Evolutionary conservation across 176 grass and related monocot species (phyloP), one percentile per base, ranked within the genome.

Genomic region (Triticum dicoccoides): DNA sequence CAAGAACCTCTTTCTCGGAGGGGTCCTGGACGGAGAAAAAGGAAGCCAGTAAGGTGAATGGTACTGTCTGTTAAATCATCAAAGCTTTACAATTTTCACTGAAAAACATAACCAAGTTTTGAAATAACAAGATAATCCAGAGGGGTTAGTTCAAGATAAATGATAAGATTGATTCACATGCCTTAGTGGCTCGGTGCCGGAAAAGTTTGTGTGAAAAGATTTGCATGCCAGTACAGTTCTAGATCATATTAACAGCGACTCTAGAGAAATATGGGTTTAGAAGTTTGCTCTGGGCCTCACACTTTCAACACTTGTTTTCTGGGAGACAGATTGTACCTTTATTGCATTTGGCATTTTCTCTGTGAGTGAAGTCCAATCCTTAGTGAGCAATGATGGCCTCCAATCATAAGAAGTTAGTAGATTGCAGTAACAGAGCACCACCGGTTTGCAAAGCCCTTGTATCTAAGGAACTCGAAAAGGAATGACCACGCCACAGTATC

Each of bases 1-100:
- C 73, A 85, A 83, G 87, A 85, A 67, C 25, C 44, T 83, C 20
- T 76, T 87, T 62, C 49, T 2, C n/a, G 8, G 51, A 88, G 47
- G 39, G 82, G 25, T 80, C 10, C 77, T 85, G 81, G 71, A 89
- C 69, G 66, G 65, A 91, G 84, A 84, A 95, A 83, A 89, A 86
- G 41, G 65, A 91, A 87, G 59, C 10, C 79, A 30, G 34, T 71
- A 85, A 89, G 86, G 86, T 91, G 61, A 82, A 87, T 56, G 45
- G 15, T 52, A 76, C 72, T 75, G 45, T 74, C 71, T 18, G 47
- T 51, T 76, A 45, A 39, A 49, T 75, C 73, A 49, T 76, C 24
- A 76, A 75, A 23, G 44, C 14, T 76, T 52, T 59, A 59, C 6
- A 59, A 21, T 59, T 9, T 30, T 29, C 14, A 76, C 73, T 52